A percentile compares a stretch with the other conserved stretches of the same genome.
Evolutionary conservation across 495 filamentous ascomycete genomes (phyloP).

Genomic region (Pyrenula massariospora): DNA sequence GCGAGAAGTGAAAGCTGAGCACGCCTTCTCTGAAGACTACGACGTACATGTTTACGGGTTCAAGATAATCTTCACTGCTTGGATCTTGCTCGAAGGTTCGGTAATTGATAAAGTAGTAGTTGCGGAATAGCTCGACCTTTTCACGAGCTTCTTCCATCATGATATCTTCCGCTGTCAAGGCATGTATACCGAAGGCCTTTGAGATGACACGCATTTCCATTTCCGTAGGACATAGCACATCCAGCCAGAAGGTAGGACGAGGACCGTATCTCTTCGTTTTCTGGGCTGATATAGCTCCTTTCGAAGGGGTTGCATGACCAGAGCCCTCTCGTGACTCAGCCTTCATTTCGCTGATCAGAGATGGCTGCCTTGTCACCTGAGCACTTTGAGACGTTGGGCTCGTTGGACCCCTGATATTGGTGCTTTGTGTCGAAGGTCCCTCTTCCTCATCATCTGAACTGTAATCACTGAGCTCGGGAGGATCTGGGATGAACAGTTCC

Average conservation of each 20-base stretch:
- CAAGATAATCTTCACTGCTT: slow-evolving; percentile 75
- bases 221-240: slow-evolving; percentile 81
- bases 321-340: slow-evolving; percentile 10
- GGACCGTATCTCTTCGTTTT: slow-evolving; percentile 68
- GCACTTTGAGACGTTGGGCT: slow-evolving; percentile 9
- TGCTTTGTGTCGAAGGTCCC: slow-evolving; percentile 2
- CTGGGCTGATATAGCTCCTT: slow-evolving; percentile 9
- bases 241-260: slow-evolving; percentile 90
- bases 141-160: slow-evolving; percentile 93
- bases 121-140: slow-evolving; percentile 92
- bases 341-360: slow-evolving; percentile 23
- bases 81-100: slow-evolving; percentile 91
- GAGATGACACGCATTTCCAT: slow-evolving; percentile 84
- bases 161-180: slow-evolving; percentile 90
- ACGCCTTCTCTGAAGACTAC: slow-evolving; percentile 95
- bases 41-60: slow-evolving; percentile 95
- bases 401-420: slow-evolving; percentile 2
- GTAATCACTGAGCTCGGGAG: slow-evolving; percentile 47
- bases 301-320: slow-evolving; percentile 13
- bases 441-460: slow-evolving; percentile 54
- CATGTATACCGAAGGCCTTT: slow-evolving; percentile 90
- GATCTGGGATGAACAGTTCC: slow-evolving; percentile 75
- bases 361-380: slow-evolving; percentile 10
- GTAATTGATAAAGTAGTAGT: slow-evolving; percentile 98
- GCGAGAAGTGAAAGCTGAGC: slow-evolving; percentile 87